Evolutionary conservation across 2,329 filamentous ascomycete genomes (phyloP), one percentile per base, ranked within the genome.

Genomic region (Pyrenophora tritici-repentis): DNA sequence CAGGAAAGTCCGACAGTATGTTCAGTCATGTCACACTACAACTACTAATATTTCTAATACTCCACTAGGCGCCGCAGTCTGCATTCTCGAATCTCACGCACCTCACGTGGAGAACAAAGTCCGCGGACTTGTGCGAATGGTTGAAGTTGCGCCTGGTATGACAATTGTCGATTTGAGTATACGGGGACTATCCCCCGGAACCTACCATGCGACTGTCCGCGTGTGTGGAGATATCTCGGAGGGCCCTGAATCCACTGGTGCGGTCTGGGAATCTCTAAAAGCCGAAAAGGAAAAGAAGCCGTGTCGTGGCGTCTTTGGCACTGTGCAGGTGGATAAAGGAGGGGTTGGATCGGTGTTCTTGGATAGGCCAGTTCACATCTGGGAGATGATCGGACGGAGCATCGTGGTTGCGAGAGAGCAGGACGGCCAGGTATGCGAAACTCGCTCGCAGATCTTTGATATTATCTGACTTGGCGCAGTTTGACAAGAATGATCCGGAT

Each of bases 311-410:
- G 69, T 86, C 10, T 83, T 97, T 58, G 92, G 92, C 3, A 84
- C 82, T 1, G 80, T 99, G 10, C 79, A 89, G 53, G 87, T 99
- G 31, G 87, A 85, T 50, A 78, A 86, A 65, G 83, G 88, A 67
- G 91, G 94, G 9, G 82, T 86, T 24, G 93, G 91, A 5, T 86
- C 84, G 59, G 85, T 87, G 12, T 96, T 97, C 73, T 69, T 96
- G 57, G 91, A 96, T 70, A 86, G 85, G 59, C 83, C 86, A 0
- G 86, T 97, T 55, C 86, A 93, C 71, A 87, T 97, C 44, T 97
- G 93, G 94, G 93, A 99, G 76, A 83, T 96, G 72, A 96, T 97
- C 74, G 94, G 94, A 24, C 87, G 92, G 69, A 91, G 91, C 66
- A 88, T 99, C 79, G 88, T 96, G 38, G 85, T 97, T 41, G 89